Conservation (phyloP, 106 monocot genomes). For the Dioscorea zingiberensis region DNA sequence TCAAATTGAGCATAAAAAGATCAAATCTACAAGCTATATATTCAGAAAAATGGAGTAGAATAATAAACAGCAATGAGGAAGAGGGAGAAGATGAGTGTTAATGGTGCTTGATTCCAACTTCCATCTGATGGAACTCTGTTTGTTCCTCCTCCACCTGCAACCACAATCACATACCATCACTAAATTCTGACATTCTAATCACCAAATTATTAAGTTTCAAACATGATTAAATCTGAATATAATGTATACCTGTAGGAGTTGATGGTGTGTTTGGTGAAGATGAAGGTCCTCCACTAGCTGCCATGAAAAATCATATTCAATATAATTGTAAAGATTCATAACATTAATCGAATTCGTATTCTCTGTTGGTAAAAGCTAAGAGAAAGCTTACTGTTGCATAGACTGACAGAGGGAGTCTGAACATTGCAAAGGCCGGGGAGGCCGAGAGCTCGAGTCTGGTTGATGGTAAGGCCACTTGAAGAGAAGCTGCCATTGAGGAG, state of each 20-base stretch:
- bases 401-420: conserved; percentile 11
- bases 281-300: too few species aligned
- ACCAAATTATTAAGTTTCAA: too few species aligned
- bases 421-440: conserved; percentile 14
- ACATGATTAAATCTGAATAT: too few species aligned
- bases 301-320: too few species aligned
- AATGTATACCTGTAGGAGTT: neutral
- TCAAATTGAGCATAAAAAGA: too few species aligned
- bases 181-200: too few species aligned
- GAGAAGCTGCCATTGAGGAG: conserved; percentile 5
- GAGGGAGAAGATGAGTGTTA: neutral
- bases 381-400: conserved; percentile 13
- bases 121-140: neutral
- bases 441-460: conserved; percentile 6
- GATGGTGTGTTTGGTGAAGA: neutral
- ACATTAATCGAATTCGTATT: too few species aligned
- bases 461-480: conserved; percentile 12
- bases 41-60: too few species aligned
- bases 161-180: neutral
- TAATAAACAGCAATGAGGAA: neutral
- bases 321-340: too few species aligned
- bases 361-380: too few species aligned
- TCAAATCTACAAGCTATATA: too few species aligned
- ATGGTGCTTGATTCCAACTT: neutral
- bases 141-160: neutral